These are phyloP conservation scores for Thalassiosira mediterranea DNA, from an alignment of 352 stramenopile species.

Conservation along the genomic window DNA sequence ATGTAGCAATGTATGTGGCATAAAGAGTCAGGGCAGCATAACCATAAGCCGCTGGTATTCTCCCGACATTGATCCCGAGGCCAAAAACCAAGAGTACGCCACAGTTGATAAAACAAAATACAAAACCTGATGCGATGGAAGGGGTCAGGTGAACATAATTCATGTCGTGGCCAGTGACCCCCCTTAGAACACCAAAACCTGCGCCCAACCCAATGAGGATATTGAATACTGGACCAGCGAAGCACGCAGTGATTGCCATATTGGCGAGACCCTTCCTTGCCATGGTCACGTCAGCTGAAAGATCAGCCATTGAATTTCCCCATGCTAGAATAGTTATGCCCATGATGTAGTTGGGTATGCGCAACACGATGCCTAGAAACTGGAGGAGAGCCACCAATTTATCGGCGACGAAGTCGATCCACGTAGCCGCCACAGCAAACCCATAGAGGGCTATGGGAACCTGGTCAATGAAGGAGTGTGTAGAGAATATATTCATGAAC, in stretches of 20 bases:
- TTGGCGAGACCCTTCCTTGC: slow-evolving; percentile 74
- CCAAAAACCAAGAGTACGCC: slow-evolving; percentile 47
- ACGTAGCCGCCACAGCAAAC: slow-evolving; percentile 73
- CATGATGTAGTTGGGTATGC: slow-evolving; percentile 76
- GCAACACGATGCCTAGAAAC: slow-evolving; percentile 70
- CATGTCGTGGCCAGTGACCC: slow-evolving; percentile 29
- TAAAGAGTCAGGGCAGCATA: slow-evolving; percentile 77
- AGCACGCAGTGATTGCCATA: slow-evolving; percentile 6
- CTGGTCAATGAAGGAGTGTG: slow-evolving; percentile 23
- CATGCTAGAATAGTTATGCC: slow-evolving; percentile 85
- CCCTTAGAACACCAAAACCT: slow-evolving; percentile 15
- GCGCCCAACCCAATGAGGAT: slow-evolving; percentile 3
- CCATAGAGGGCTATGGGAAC: slow-evolving; percentile 45
- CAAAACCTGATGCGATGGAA: slow-evolving; percentile 71
- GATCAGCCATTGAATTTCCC: slow-evolving; percentile 77
- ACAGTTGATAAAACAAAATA: slow-evolving; percentile 76
- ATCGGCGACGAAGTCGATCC: slow-evolving; percentile 70
- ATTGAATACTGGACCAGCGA: slow-evolving; percentile 32
- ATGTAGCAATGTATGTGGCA: slow-evolving; percentile 68
- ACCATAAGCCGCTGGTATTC: slow-evolving; percentile 72
- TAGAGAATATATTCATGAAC: too few relatives aligned
- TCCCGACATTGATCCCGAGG: slow-evolving; percentile 52
- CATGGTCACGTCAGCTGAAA: slow-evolving; percentile 61
- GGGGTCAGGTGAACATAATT: slow-evolving; percentile 57
- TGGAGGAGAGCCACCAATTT: slow-evolving; percentile 57